phyloP scores from a whole-genome alignment of 768 basidiomycete species.

The Leccinum obscurum region DNA sequence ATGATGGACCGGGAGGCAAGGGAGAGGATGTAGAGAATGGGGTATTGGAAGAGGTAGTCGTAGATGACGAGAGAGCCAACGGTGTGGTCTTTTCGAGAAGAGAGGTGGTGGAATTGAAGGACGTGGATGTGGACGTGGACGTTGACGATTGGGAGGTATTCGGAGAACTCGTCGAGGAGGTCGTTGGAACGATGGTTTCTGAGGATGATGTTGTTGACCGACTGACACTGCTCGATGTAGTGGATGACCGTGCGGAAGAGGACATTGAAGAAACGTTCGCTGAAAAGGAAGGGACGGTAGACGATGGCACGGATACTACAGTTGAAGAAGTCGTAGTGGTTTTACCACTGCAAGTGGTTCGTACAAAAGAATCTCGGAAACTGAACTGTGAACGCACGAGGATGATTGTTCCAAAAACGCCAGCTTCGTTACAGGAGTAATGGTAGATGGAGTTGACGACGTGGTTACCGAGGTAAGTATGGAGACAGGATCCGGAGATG shows the following conservation, averaged over 20 bases:
- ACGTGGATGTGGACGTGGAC: not conserved
- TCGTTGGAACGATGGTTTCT: not conserved
- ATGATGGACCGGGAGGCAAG: constrained; percentile 4
- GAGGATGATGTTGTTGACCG: constrained; percentile 22
- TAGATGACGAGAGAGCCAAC: constrained; percentile 20
- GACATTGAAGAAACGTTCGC: constrained; percentile 6
- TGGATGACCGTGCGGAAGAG: constrained; percentile 17
- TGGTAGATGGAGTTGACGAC: constrained; percentile 13
- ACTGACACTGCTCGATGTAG: constrained; percentile 16
- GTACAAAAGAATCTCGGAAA: constrained; percentile 8
- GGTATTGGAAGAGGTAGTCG: not conserved
- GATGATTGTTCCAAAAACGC: constrained; percentile 14
- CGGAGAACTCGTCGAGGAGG: constrained; percentile 17
- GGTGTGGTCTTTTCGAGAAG: constrained; percentile 5
- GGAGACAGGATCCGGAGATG: constrained; percentile 19
- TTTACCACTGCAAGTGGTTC: constrained; percentile 20
- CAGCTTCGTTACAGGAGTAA: constrained; percentile 14
- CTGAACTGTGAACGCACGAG: constrained; percentile 25
- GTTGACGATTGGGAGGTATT: constrained; percentile 13
- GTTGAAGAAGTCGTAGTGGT: constrained; percentile 15
- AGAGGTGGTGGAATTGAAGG: constrained; percentile 10
- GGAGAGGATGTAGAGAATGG: constrained; percentile 12
- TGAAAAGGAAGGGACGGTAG: constrained; percentile 10
- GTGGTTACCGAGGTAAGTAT: constrained; percentile 26
- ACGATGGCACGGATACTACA: constrained; percentile 10